A percentile compares a stretch with the other conserved stretches of the same genome.
Evolutionary conservation across 805 yeast species (phyloP).

Genomic region (Cyberlindnera mississippiensis): DNA sequence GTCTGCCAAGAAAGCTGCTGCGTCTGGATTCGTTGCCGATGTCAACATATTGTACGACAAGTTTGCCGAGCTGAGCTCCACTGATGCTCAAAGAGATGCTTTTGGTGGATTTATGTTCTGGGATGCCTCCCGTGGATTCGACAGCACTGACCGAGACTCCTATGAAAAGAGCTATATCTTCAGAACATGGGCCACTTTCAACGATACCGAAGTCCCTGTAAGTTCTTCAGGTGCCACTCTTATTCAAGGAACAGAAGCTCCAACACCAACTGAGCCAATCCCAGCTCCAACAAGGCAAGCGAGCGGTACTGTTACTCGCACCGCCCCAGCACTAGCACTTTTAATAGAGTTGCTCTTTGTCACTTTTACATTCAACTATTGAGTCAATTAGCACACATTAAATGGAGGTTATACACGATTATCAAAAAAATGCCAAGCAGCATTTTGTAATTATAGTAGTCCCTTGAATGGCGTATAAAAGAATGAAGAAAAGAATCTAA

Average conservation of each 20-base stretch:
- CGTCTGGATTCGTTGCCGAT: constrained; percentile 49
- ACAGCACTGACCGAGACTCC: constrained; percentile 35
- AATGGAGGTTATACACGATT: too few species aligned
- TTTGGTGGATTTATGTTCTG: constrained; percentile 90
- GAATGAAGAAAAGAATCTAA: too few species aligned
- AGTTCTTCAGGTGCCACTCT: constrained; percentile 15
- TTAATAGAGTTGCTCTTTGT: too few species aligned
- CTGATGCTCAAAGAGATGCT: constrained; percentile 17
- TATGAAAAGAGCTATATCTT: constrained; percentile 21
- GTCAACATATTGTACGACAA: constrained; percentile 32
- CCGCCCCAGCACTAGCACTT: too few species aligned
- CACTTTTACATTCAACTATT: too few species aligned
- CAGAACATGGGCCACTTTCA: constrained; percentile 21
- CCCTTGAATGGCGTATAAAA: too few species aligned
- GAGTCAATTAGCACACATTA: too few species aligned
- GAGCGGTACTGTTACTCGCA: neutral
- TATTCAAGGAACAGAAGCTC: neutral
- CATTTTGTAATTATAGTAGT: too few species aligned
- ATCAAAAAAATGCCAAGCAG: too few species aligned
- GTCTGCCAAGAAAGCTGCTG: constrained; percentile 48
- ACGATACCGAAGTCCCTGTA: constrained; percentile 4
- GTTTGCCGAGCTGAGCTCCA: constrained; percentile 18
- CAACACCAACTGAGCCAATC: neutral
- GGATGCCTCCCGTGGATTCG: constrained; percentile 80
- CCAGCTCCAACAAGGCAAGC: neutral